Base-by-base conservation (phyloP, 495 filamentous ascomycete genomes). In the Durotheca rogersii region DNA sequence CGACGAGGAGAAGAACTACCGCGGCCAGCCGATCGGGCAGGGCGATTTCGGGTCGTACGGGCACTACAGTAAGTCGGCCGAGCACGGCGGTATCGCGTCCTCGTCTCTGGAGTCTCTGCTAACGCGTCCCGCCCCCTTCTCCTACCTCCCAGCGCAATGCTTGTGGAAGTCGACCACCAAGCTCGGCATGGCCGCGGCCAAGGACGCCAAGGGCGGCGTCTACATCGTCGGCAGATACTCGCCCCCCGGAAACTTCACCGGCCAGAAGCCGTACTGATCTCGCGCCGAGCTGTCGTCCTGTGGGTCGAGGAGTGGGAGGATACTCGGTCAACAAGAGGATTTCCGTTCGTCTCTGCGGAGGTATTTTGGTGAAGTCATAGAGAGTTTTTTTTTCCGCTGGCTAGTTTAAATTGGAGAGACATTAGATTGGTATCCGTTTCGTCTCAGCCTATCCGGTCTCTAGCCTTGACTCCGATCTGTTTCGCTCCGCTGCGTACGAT, bases 171-270 rank as follows among this genome's bases (percentile, higher is more conserved):
- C 51, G 1, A 72, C 68, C 14, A 69, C 62, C 6, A 59, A 66
- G 30, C 16, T 70, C 7, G 71, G 71, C 6, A 58, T 74, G 53
- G 68, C 51, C 0, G 60, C 50, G 36, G 69, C 68, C 16, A 59
- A 56, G 40, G 61, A 64, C 11, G 53, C 44, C 17, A 60, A 59
- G 18, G 67, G 67, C 1, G 51, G 53, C 3, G 62, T 65, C 10
- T 72, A 65, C 30, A 46, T 69, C n/a, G 68, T 74, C 30, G 71
- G 65, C 11, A 51, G 69, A 34, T 74, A 72, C 41, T 56, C 60
- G 29, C 65, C 65, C 5, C 64, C 58, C 12, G 71, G 69, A 1
- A 74, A 71, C 32, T 45, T 58, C 11, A 40, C 35, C 3, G 68
- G 70, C 0, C 51, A 65, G 51, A 73, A 66, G 21, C 66, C 64